A percentile compares a stretch with the other conserved stretches of the same genome.
These are phyloP conservation scores for Trichoderma cornu-damae DNA, from an alignment of 2,329 filamentous ascomycete genomes.

Conservation along the genomic window DNA sequence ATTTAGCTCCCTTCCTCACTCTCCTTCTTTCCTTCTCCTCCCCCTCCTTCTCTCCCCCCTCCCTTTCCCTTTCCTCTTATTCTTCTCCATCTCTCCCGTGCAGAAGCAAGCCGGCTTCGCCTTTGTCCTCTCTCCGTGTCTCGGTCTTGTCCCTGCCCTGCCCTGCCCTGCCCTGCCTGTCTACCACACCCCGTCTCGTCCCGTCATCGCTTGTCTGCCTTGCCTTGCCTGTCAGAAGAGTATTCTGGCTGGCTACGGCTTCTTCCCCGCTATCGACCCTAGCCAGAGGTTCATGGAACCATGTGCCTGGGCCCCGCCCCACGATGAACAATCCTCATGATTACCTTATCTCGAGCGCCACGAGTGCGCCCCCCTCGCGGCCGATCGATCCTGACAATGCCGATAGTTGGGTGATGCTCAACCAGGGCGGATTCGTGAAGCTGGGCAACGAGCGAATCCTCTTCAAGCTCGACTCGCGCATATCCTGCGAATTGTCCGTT, in stretches of 20 bases:
- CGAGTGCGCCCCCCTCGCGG: slow-evolving; percentile 32
- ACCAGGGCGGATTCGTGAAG: slow-evolving; percentile 72
- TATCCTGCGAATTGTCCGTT: slow-evolving; percentile 68
- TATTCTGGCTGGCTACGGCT: slow-evolving; percentile 18
- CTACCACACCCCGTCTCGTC: too few relatives aligned
- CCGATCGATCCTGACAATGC: slow-evolving; percentile 49
- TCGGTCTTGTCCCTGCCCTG: background rate
- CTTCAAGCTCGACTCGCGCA: slow-evolving; percentile 73
- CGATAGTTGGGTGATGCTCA: slow-evolving; percentile 85
- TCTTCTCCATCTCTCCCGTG: background rate
- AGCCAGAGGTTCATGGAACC: slow-evolving; percentile 28
- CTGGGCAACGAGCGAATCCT: slow-evolving; percentile 79
- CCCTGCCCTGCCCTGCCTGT: background rate
- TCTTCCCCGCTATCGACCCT: slow-evolving; percentile 19
- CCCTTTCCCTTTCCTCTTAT: background rate
- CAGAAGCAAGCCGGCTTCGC: background rate
- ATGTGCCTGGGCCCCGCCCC: slow-evolving; percentile 31
- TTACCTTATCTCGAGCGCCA: slow-evolving; percentile 37
- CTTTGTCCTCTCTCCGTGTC: background rate
- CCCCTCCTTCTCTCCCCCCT: background rate
- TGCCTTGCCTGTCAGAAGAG: slow-evolving; percentile 18
- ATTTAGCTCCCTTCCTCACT: slow-evolving; percentile 11
- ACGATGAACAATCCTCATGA: slow-evolving; percentile 41
- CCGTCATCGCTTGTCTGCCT: background rate
- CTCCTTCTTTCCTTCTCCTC: slow-evolving; percentile 1